Percentiles rank a stretch among this genome's conserved stretches.
Conservation (phyloP, 805 yeast genomes). For the Zygoascus ofunaensis region DNA sequence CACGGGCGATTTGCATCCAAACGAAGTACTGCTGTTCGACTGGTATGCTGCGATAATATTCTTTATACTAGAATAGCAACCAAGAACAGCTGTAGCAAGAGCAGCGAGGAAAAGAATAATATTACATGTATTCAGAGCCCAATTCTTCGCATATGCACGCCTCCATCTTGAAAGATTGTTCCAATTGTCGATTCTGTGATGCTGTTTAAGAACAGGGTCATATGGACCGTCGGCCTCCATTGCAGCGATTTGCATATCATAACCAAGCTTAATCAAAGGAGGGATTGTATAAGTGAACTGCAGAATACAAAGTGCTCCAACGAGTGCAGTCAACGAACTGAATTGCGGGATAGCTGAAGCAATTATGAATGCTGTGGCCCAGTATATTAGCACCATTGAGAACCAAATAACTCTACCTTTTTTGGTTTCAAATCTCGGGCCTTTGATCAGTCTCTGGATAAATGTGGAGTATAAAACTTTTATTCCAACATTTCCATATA, state of each 20-base stretch:
- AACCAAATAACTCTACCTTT: slow-evolving; percentile 33
- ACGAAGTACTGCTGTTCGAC: slow-evolving; percentile 13
- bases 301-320: slow-evolving; percentile 38
- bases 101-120: slow-evolving; percentile 26
- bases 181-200: slow-evolving; percentile 26
- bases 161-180: slow-evolving; percentile 29
- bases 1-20: slow-evolving; percentile 16
- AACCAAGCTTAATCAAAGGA: slow-evolving; percentile 19
- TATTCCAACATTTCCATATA: slow-evolving; percentile 40
- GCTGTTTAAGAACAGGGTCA: slow-evolving; percentile 16
- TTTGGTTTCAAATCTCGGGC: slow-evolving; percentile 28
- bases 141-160: slow-evolving; percentile 24
- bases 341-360: slow-evolving; percentile 40
- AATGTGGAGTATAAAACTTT: slow-evolving; percentile 38
- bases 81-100: slow-evolving; percentile 26
- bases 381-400: slow-evolving; percentile 31
- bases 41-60: slow-evolving; percentile 14
- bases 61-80: slow-evolving; percentile 22
- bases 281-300: slow-evolving; percentile 42
- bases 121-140: slow-evolving; percentile 17
- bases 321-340: slow-evolving; percentile 31
- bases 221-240: slow-evolving; percentile 24
- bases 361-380: slow-evolving; percentile 37
- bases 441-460: slow-evolving; percentile 26
- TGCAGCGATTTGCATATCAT: slow-evolving; percentile 22